Base-by-base conservation (phyloP, 1,139 yeast genomes). In the Saccharomyces hybrid region DNA sequence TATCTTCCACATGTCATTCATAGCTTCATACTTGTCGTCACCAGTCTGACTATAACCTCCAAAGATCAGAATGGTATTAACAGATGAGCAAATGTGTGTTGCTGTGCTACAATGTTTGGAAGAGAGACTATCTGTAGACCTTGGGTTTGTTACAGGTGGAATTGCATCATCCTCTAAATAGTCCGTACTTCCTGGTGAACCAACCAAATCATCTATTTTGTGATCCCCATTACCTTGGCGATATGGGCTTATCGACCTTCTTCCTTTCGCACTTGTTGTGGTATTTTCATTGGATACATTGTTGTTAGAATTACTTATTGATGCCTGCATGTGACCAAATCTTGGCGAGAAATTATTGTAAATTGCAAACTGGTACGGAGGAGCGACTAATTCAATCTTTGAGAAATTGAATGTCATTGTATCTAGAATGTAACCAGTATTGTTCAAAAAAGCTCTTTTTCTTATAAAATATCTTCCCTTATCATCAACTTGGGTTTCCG, bases 1-100 rank as follows among this genome's bases (percentile, higher is more conserved):
- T 32, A 77, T 67, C 58, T 71, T 74, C 82, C 82, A 79, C 52
- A 78, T 59, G 61, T 78, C 81, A 56, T 73, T 72, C 60, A 77
- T 63, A 1, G 80, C 74, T 42, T 72, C 69, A 56, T 73, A 77
- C 27, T 61, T 57, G 5, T 61, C 61, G 50, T 66, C 66, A 16
- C 62, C 61, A 1, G 63, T 57, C 34, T 65, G 66, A 32, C 63
- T 60, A 54, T 74, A 78, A 0, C 81, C 82, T 16, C 80, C 81
- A 72, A 75, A 74, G 3, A 77, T 70, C 49, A 73, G 68, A 0
- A 73, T 62, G 1, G 68, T 63, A 48, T 54, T 57, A 26, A 64
- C 61, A 23, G 28, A 42, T 11, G 34, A 42, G 14, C 47, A 44
- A 7, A 44, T 2, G 4, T 38, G 44, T 11, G 23, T 38, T 38